phyloP scores from a whole-genome alignment of 2,329 filamentous ascomycete species.

The Colletotrichum sublineola region DNA sequence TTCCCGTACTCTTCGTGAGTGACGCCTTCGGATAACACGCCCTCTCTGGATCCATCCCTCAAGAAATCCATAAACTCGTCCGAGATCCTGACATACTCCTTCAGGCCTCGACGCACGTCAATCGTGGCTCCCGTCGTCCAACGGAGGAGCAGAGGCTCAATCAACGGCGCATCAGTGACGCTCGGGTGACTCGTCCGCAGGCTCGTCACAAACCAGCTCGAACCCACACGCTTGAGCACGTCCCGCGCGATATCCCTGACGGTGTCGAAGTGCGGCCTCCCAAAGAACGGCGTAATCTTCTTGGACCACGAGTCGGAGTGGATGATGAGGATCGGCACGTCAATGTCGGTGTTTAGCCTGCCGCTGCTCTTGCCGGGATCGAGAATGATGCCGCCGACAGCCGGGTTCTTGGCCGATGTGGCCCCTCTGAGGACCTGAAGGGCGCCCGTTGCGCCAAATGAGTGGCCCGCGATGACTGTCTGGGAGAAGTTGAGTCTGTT shows the following conservation, averaged over 20 bases:
- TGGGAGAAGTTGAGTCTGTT: slow-evolving; percentile 66
- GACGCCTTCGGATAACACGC: slow-evolving; percentile 64
- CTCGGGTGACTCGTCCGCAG: slow-evolving; percentile 71
- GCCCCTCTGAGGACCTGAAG: slow-evolving; percentile 65
- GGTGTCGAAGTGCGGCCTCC: slow-evolving; percentile 73
- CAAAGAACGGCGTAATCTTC: slow-evolving; percentile 69
- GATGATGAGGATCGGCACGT: slow-evolving; percentile 70
- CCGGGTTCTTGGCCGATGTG: slow-evolving; percentile 60
- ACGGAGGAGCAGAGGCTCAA: slow-evolving; percentile 71
- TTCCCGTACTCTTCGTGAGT: slow-evolving; percentile 56
- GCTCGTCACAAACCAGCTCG: slow-evolving; percentile 68
- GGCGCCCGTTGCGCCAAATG: slow-evolving; percentile 75
- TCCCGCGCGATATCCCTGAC: slow-evolving; percentile 63
- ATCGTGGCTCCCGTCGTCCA: slow-evolving; percentile 73
- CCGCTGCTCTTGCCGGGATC: slow-evolving; percentile 77
- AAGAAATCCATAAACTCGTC: slow-evolving; percentile 67
- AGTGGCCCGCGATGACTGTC: slow-evolving; percentile 72
- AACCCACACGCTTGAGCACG: slow-evolving; percentile 58
- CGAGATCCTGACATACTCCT: slow-evolving; percentile 71
- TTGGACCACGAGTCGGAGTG: slow-evolving; percentile 76
- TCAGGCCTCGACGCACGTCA: slow-evolving; percentile 67
- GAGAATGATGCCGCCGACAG: slow-evolving; percentile 71
- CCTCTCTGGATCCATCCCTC: slow-evolving; percentile 55
- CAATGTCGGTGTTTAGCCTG: slow-evolving; percentile 69
- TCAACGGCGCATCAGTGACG: slow-evolving; percentile 75